Evolutionary conservation across 768 basidiomycete species (phyloP).

Genomic region (Trametes cingulata): DNA sequence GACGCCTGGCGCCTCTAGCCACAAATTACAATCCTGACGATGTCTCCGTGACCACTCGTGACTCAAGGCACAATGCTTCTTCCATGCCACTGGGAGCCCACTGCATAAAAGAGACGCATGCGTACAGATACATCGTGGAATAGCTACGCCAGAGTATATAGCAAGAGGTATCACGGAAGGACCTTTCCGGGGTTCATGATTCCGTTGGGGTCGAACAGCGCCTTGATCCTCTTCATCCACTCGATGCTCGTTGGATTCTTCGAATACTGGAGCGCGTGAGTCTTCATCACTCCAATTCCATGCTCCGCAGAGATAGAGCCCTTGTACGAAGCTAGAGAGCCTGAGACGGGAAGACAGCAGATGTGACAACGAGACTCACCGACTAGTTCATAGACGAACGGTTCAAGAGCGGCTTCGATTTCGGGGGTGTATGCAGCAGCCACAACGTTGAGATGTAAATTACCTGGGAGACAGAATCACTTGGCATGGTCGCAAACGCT

Average conservation of each 20-base stretch:
- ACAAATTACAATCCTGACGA: too few species aligned
- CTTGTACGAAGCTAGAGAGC: conserved; percentile 59
- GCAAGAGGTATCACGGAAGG: conserved; percentile 33
- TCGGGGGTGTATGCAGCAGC: conserved; percentile 82
- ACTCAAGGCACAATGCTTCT: too few species aligned
- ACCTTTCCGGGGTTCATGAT: conserved; percentile 95
- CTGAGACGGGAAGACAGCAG: background rate
- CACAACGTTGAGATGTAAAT: conserved; percentile 90
- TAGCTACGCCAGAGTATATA: background rate
- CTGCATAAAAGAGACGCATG: background rate
- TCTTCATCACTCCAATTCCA: conserved; percentile 96
- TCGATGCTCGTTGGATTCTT: conserved; percentile 79
- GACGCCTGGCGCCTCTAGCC: too few species aligned
- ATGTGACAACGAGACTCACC: conserved; percentile 50
- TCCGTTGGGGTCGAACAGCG: conserved; percentile 83
- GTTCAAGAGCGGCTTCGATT: conserved; percentile 86
- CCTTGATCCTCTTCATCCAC: conserved; percentile 89
- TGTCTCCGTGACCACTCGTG: too few species aligned
- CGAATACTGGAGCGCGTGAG: conserved; percentile 84
- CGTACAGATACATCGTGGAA: conserved; percentile 9
- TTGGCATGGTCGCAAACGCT: background rate
- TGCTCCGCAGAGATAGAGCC: conserved; percentile 98
- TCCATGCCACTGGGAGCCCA: too few species aligned
- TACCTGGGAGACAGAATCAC: conserved; percentile 51
- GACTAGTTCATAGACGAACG: conserved; percentile 92